These are phyloP conservation scores for Solanum rostratum DNA, from an alignment of 257 asterid species.

Conservation along the genomic window DNA sequence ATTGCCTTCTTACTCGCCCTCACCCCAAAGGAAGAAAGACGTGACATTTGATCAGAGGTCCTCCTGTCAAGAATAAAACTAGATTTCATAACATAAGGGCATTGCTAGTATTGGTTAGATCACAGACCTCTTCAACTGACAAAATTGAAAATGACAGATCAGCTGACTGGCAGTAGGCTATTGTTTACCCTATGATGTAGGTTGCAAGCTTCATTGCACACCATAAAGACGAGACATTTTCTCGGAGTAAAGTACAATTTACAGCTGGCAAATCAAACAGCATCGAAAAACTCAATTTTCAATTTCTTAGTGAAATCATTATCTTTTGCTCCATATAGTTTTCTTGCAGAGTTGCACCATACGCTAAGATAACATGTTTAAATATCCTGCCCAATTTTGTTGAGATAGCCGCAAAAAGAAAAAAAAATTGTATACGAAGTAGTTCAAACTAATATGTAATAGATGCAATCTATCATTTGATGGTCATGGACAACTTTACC, in stretches of 20 bases:
- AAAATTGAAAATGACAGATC: not conserved
- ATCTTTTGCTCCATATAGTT: not conserved
- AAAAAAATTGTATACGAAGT: not conserved
- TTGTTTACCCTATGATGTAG: not conserved
- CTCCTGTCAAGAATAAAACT: not conserved
- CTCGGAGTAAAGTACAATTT: not conserved
- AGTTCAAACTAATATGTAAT: not conserved
- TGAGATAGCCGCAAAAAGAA: not conserved
- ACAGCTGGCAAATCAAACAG: not conserved
- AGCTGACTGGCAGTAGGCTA: not conserved
- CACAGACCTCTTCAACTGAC: not conserved
- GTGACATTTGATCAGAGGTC: not conserved
- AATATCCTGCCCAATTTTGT: not conserved
- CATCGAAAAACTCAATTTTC: not conserved
- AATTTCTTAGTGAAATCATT: not conserved
- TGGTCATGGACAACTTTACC: conserved; percentile 26
- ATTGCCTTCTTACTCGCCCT: not conserved
- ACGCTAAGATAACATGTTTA: not conserved
- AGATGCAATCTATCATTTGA: not conserved
- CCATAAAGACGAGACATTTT: not conserved
- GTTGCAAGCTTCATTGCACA: not conserved
- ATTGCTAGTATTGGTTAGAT: not conserved
- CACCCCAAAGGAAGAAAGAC: not conserved
- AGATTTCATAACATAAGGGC: not conserved
- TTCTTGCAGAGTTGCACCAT: not conserved